Evolutionary conservation across 495 filamentous ascomycete species (phyloP), one percentile per base, ranked within the genome.

Genomic region (Acidiella bohemica): DNA sequence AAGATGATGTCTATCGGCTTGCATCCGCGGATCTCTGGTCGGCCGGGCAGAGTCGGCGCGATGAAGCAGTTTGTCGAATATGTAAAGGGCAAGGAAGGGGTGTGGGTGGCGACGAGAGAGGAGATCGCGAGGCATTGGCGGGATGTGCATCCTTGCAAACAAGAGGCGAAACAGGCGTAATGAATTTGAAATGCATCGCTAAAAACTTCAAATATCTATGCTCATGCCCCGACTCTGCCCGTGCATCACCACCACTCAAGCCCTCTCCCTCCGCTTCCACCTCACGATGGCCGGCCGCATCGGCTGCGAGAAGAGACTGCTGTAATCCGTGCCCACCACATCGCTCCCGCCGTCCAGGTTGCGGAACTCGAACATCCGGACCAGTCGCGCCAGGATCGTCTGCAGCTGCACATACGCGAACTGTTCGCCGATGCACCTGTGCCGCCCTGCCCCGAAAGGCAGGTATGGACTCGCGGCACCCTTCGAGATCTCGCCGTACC

Each of bases 391-490:
- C 34, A 80, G 63, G 50, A 97, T 93, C 9, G 82, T 84, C 42
- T 75, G 74, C 32, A 97, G 66, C 60, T 97, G 88, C 46, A 94
- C 68, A 56, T 92, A 93, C 40, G 90, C 90, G 56, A 95, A 97
- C 53, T 94, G 85, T 64, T 95, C 90, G 32, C 90, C 90, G 53
- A 97, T 95, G 59, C 90, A 97, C 8, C 90, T 64, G 61, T 97
- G 90, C 37, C 90, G 67, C 4, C 90, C 90, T 1, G 86, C 90
- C 2, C 90, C 90, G 55, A 97, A 97, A 0, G 90, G 90, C 13
- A 97, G 68, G 62, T 95, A 97, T 1, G 90, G 87, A 33, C 78
- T 85, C 20, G 64, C 65, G 4, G 84, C 75, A 16, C 90, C 88
- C 65, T 94, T 94, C 60, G 72, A 81, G 36, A 94, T 76, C 21